phyloP scores from a whole-genome alignment of 192 early-diverging fungal species.

The Coemansia sp. region DNA sequence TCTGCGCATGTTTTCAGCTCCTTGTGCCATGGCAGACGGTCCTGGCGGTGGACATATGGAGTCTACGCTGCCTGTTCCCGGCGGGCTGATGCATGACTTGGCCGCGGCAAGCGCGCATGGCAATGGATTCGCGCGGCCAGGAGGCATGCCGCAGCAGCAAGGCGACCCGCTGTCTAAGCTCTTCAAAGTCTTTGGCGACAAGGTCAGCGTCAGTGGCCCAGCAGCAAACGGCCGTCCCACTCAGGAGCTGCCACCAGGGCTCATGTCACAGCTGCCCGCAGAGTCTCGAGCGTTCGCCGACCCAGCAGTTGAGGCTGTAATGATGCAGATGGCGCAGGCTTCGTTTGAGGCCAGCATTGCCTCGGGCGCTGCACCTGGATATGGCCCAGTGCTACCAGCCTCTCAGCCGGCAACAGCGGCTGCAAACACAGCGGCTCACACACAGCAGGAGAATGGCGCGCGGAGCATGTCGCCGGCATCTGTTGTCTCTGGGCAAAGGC shows the following conservation, averaged over 20 bases:
- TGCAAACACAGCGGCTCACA: background rate
- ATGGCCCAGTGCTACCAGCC: background rate
- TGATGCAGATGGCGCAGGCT: slow-evolving; percentile 10
- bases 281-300: slow-evolving; percentile 10
- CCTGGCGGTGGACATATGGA: background rate
- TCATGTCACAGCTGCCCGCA: background rate
- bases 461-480: background rate
- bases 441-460: background rate
- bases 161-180: slow-evolving; percentile 49
- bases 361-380: background rate
- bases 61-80: slow-evolving; percentile 8
- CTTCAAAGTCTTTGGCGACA: slow-evolving; percentile 50
- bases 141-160: background rate
- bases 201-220: slow-evolving; percentile 35
- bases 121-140: background rate
- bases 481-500: slow-evolving; percentile 9
- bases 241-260: slow-evolving; percentile 3
- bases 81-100: slow-evolving; percentile 13
- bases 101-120: background rate
- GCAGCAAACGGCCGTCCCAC: background rate
- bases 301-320: slow-evolving; percentile 11
- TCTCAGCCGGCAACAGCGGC: background rate
- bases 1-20: slow-evolving; percentile 41
- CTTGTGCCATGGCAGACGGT: slow-evolving; percentile 3
- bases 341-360: slow-evolving; percentile 1